Evolutionary conservation across 2,329 filamentous ascomycete species (phyloP), one percentile per base, ranked within the genome.

Genomic region (Aspergillus piperis): DNA sequence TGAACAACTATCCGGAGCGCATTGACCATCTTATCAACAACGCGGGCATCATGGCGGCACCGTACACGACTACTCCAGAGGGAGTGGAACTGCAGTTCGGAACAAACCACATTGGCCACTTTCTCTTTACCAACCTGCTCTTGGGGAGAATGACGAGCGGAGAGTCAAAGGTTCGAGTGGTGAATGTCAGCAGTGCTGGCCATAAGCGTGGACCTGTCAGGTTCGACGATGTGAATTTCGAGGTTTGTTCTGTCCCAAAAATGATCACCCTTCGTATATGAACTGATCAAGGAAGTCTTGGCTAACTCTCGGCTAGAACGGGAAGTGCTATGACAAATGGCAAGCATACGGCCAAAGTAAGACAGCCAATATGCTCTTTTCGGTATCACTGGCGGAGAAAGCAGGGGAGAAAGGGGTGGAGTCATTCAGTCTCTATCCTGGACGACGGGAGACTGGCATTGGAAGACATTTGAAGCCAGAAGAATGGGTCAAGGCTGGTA

Each of bases 301-400:
- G 23, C 13, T 48, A 13, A 48, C 19, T 1, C 21, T 2, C 5
- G 2, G 44, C 2, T 13, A 48, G 44, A 10, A 27, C 7, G 23
- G 44, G 5, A 27, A 25, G 23, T 27, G 23, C 23, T 59, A 59
- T 6, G 39, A 59, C n/a, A 59, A 59, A n/a, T 59, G 57, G 57
- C 49, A 54, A n/a, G 41, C 57, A 15, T 59, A 59, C 21, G 57
- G 39, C 3, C 57, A 59, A 27, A 54, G 49, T 10, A 59, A 59
- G 8, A 32, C 50, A 2, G 57, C 57, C 5, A 54, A 59, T 41
- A 59, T 59, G 11, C 25, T 59, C 5, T 59, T 59, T 17, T 30
- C 49, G 17, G 38, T 32, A 7, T 49, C 57, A 5, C 17, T 59
- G 27, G 57, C 57, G 17, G 27, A 52, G 19, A 47, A 39, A 5